Percentiles rank a stretch among this genome's conserved stretches.
Evolutionary conservation across 208 protist genomes (phyloP).

Genomic region (Leptomonas pyrrhocoris): DNA sequence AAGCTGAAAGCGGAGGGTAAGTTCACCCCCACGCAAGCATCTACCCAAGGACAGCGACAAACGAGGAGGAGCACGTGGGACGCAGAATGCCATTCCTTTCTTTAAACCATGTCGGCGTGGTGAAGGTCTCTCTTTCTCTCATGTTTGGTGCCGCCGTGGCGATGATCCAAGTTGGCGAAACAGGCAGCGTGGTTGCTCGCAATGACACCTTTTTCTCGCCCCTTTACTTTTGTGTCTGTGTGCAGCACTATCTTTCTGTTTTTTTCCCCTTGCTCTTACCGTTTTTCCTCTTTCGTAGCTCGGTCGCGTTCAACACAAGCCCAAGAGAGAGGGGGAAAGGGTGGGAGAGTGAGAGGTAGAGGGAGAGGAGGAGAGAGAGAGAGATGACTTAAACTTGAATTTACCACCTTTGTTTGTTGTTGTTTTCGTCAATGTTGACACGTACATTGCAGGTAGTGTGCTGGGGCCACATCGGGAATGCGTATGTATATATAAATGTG

Average conservation of each 20-base stretch:
- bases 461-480: too few species aligned
- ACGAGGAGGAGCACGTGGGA: too few species aligned
- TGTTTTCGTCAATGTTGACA: neutral
- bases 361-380: neutral
- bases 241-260: neutral
- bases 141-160: neutral
- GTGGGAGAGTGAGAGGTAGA: neutral
- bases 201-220: neutral
- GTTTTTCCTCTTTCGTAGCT: too few species aligned
- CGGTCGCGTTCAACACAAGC: neutral
- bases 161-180: neutral
- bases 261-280: neutral
- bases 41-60: too few species aligned
- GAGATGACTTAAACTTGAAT: slow-evolving; percentile 3
- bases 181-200: neutral
- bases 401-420: neutral
- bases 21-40: neutral
- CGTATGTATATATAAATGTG: neutral
- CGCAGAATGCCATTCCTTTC: too few species aligned
- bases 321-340: neutral
- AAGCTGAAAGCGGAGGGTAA: neutral
- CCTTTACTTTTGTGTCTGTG: neutral
- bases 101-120: too few species aligned
- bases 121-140: neutral
- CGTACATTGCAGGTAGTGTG: neutral